phyloP scores from a whole-genome alignment of 2,329 filamentous ascomycete species.

The Hortaea sp. region DNA sequence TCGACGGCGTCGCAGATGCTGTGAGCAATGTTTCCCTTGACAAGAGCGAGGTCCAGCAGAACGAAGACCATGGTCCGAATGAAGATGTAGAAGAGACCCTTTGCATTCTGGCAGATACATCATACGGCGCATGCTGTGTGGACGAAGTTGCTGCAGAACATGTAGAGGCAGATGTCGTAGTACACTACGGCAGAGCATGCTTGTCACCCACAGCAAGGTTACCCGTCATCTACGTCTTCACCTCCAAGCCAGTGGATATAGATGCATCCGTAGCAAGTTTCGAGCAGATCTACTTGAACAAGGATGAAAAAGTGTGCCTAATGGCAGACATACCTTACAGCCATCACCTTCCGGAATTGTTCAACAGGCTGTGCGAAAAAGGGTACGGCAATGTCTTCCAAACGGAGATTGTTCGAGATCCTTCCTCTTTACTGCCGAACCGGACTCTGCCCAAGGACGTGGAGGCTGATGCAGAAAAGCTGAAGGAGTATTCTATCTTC shows the following conservation, averaged over 20 bases:
- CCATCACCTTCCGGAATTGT: constrained; percentile 56
- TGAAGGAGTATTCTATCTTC: constrained; percentile 66
- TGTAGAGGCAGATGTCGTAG: constrained; percentile 76
- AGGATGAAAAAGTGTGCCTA: constrained; percentile 56
- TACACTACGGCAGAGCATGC: constrained; percentile 90
- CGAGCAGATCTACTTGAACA: constrained; percentile 56
- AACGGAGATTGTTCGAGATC: constrained; percentile 67
- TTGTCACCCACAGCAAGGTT: constrained; percentile 79
- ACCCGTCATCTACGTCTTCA: constrained; percentile 87
- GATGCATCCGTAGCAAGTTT: constrained; percentile 53
- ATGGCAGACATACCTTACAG: constrained; percentile 87
- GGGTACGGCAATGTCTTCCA: constrained; percentile 65
- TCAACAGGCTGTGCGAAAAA: constrained; percentile 40
- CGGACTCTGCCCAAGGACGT: constrained; percentile 53
- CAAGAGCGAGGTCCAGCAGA: neutral
- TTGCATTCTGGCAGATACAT: constrained; percentile 88
- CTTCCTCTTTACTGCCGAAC: constrained; percentile 74
- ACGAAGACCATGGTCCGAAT: neutral
- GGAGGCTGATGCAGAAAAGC: constrained; percentile 32
- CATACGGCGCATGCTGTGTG: constrained; percentile 93
- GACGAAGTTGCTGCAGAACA: constrained; percentile 96
- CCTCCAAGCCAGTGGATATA: constrained; percentile 57
- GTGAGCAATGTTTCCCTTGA: neutral
- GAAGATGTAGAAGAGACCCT: constrained; percentile 41
- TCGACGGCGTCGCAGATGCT: neutral